Base-by-base conservation (phyloP, 78 protist species). In the Pigoraptor vietnamica region DNA sequence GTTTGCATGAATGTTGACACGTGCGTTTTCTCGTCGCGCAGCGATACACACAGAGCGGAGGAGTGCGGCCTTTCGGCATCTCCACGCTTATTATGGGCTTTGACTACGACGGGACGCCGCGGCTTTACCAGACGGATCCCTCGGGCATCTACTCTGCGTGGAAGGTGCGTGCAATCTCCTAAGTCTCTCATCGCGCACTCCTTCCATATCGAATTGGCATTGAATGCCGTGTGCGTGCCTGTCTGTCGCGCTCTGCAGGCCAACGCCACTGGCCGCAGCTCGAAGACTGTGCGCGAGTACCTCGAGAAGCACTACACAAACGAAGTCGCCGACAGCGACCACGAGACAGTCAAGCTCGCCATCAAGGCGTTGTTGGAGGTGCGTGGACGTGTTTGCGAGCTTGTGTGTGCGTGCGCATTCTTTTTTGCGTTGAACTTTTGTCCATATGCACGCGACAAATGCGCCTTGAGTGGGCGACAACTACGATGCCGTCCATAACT, bases 11-110 rank as follows among this genome's bases (percentile, higher is more conserved):
- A 81, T 88, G 33, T 35, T 19, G 0, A 40, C 19, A 14, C 90
- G 90, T 88, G 36, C 55, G 14, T 14, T 48, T 48, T 48, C 29
- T 48, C 14, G 67, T 79, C 67, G 0, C 2, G 81, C 97, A 99
- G 98, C 93, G 94, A 34, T 99, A 98, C 97, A 99, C 99, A 23
- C 99, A 99, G 90, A 89, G 97, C 83, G 99, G 98, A 81, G 99
- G 99, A 24, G 97, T 96, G 86, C 96, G 99, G 24, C 99, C 99
- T 29, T 99, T 98, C 87, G 99, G 99, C 37, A 95, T 99, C 39
- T 95, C 99, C 25, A 94, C 98, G 10, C 94, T 99, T 56, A 96
- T 99, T 40, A 96, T 96, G 24, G 99, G 99, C 39, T 97, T 97
- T 81, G 98, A 98, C 91, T 81, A 91, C 6, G 97, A 96, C 89